Percentiles rank a stretch among this genome's conserved stretches.
These are phyloP conservation scores for Stenogyne calaminthoides DNA, from an alignment of 305 asterid species.

Conservation along the genomic window DNA sequence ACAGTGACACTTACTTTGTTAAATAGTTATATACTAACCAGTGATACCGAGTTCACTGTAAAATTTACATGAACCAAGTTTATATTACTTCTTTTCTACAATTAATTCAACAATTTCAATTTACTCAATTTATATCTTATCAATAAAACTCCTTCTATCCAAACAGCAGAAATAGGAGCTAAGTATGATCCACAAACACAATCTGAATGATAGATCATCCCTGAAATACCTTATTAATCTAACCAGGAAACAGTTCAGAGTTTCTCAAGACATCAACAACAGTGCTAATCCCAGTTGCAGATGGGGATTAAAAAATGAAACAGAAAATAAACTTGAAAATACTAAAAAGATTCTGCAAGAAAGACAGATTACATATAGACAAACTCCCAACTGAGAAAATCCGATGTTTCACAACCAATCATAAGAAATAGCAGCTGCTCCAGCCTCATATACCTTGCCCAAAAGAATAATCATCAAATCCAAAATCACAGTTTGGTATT, in stretches of 20 bases:
- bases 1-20: too few relatives aligned
- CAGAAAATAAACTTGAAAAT: conserved; percentile 15
- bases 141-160: background rate
- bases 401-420: conserved; percentile 22
- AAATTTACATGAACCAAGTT: too few relatives aligned
- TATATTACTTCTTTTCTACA: background rate
- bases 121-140: background rate
- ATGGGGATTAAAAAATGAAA: conserved; percentile 21
- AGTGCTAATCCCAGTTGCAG: conserved; percentile 33
- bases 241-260: conserved; percentile 30
- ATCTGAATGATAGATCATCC: conserved; percentile 21
- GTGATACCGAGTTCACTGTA: too few relatives aligned
- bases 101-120: background rate
- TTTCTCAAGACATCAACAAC: conserved; percentile 24
- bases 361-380: conserved; percentile 34
- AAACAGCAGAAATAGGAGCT: background rate
- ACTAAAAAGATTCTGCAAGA: conserved; percentile 33
- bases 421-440: background rate
- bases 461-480: conserved; percentile 51
- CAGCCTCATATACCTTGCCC: conserved; percentile 45
- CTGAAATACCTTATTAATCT: conserved; percentile 30
- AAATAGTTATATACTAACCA: too few relatives aligned
- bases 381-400: conserved; percentile 28
- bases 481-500: conserved; percentile 42
- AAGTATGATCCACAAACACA: background rate